These are phyloP conservation scores for Fusarium humuli DNA, from an alignment of 2,329 filamentous ascomycete species.

Conservation along the genomic window DNA sequence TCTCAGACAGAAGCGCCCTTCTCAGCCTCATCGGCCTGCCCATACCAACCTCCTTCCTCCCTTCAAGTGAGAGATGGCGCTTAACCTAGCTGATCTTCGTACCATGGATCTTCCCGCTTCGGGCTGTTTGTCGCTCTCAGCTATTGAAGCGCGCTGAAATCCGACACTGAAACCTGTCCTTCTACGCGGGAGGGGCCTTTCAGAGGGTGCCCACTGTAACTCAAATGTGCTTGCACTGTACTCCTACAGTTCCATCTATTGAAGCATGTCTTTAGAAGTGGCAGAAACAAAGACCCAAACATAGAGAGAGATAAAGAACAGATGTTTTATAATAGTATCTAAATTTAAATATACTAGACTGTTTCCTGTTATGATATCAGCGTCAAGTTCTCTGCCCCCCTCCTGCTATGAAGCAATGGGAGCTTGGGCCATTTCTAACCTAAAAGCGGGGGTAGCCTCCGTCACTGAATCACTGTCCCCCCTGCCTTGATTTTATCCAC, in stretches of 20 bases:
- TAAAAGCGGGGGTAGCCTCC: slow-evolving; percentile 36
- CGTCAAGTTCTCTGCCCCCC: not conserved
- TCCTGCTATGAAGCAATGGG: not conserved
- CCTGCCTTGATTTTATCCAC: slow-evolving; percentile 37
- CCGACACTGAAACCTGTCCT: slow-evolving; percentile 29
- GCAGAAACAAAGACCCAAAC: not conserved
- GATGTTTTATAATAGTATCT: not conserved
- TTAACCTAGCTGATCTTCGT: slow-evolving; percentile 8
- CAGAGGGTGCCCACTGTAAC: not conserved
- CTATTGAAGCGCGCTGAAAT: slow-evolving; percentile 22
- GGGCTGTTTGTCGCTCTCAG: not conserved
- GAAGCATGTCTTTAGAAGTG: not conserved
- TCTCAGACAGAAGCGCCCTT: slow-evolving; percentile 24
- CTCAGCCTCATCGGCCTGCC: slow-evolving; percentile 11
- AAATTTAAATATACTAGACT: not conserved
- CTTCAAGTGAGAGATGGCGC: slow-evolving; percentile 10
- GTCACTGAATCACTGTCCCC: slow-evolving; percentile 37
- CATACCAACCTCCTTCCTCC: slow-evolving; percentile 27
- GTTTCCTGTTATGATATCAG: slow-evolving; percentile 4
- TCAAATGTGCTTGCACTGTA: not conserved
- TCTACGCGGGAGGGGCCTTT: not conserved
- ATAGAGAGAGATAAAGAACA: not conserved
- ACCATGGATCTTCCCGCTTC: slow-evolving; percentile 16
- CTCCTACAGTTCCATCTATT: not conserved
- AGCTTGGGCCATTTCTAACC: slow-evolving; percentile 32